Evolutionary conservation across 345 rosid genomes (phyloP).

Genomic region (Rhizophora mangle): DNA sequence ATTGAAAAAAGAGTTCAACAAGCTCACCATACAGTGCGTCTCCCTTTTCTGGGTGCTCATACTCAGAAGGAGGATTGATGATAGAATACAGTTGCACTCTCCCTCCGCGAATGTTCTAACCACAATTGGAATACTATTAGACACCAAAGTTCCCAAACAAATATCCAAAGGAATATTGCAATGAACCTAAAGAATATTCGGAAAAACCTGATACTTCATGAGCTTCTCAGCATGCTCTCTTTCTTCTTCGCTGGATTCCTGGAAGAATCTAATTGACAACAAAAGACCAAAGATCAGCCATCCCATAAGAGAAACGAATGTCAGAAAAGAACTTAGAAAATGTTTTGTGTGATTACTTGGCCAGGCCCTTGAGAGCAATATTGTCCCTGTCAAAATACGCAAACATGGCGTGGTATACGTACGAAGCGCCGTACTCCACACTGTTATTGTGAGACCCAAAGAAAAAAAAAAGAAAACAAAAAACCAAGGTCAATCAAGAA

Average conservation of each 20-base stretch:
- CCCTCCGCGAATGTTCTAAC: conserved; percentile 78
- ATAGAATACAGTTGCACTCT: conserved; percentile 64
- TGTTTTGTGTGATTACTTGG: conserved; percentile 49
- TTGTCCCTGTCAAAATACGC: conserved; percentile 89
- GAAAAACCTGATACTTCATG: conserved; percentile 70
- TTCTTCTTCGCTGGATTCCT: conserved; percentile 86
- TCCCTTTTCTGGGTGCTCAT: conserved; percentile 85
- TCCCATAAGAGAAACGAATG: neutral
- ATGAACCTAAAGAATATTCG: neutral
- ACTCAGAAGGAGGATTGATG: conserved; percentile 55
- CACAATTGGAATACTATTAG: conserved; percentile 3
- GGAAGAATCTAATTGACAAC: conserved; percentile 53
- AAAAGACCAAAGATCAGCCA: neutral
- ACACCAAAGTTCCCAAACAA: neutral
- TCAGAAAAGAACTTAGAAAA: neutral
- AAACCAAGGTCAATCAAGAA: neutral
- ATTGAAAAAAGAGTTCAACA: conserved; percentile 7
- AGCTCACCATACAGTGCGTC: conserved; percentile 76
- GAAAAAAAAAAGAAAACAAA: neutral
- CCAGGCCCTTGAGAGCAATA: conserved; percentile 67
- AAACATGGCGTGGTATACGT: conserved; percentile 74
- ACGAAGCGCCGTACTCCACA: conserved; percentile 81
- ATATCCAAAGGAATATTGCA: neutral
- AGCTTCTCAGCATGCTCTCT: conserved; percentile 80
- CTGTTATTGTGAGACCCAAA: conserved; percentile 24